Evolutionary conservation across 768 basidiomycete genomes (phyloP), one percentile per base, ranked within the genome.

Genomic region (Phylloporus sp.): DNA sequence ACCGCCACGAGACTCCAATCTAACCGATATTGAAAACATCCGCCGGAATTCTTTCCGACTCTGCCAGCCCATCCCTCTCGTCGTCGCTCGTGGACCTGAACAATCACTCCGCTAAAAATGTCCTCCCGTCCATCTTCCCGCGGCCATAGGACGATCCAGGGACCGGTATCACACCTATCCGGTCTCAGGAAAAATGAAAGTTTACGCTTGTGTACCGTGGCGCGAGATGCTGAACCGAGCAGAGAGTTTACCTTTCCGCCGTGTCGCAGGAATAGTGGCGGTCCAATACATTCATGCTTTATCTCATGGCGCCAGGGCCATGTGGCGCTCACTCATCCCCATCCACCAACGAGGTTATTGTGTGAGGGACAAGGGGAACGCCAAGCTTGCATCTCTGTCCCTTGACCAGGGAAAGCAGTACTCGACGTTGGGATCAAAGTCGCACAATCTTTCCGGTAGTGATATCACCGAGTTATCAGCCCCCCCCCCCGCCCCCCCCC

Each of bases 131-230:
- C 20, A 10, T 45, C 49, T 50, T 65, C 64, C 67, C 68, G 66
- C 68, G 68, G 66, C 52, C 42, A 32, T 58, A 45, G 27, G 31
- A 68, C 56, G 50, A 66, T 68, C 66, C 60, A 70, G 66, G 63
- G 27, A 64, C 57, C 57, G 54, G 56, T 28, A 50, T 34, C 55
- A 56, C 40, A 31, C 35, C 55, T 38, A 52, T 34, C 66, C 66
- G 60, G 56, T 59, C 57, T 44, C 50, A 47, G 45, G 9, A 47
- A 22, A 44, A 64, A 54, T 60, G 53, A 63, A 49, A 65, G 41
- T 55, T 63, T 54, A 54, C 58, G 55, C 49, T 36, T 55, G 51
- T 51, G 36, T 50, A 31, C 20, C 32, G 60, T 66, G 64, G 55
- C 61, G 62, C 58, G 56, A 54, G 47, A 20, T 34, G 40, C 29